Evolutionary conservation across 192 early-diverging fungal genomes (phyloP).

Genomic region (Podila epicladia): DNA sequence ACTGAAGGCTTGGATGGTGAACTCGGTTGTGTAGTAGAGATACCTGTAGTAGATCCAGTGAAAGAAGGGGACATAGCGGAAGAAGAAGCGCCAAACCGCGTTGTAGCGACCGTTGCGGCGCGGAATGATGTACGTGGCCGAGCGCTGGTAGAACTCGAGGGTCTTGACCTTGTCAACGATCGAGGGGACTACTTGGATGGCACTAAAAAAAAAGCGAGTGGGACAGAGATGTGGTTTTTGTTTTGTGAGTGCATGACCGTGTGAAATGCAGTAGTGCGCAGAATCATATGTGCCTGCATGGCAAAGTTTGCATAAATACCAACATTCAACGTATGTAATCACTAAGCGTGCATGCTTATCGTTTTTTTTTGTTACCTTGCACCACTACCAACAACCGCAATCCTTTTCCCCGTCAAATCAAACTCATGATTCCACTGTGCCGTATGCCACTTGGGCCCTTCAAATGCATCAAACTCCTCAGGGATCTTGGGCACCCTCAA

Average conservation of each 20-base stretch:
- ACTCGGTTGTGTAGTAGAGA: slow-evolving; percentile 33
- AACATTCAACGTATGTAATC: too few species aligned
- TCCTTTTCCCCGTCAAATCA: slow-evolving; percentile 55
- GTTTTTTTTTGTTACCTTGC: slow-evolving; percentile 45
- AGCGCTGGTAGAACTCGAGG: slow-evolving; percentile 60
- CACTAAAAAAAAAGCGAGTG: slow-evolving; percentile 23
- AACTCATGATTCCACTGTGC: slow-evolving; percentile 61
- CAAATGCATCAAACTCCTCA: slow-evolving; percentile 57
- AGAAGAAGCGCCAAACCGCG: slow-evolving; percentile 37
- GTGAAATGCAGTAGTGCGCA: too few species aligned
- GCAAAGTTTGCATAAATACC: too few species aligned
- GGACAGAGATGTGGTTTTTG: too few species aligned
- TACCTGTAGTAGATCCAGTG: slow-evolving; percentile 33
- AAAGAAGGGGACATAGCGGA: slow-evolving; percentile 55
- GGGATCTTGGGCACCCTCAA: slow-evolving; percentile 60
- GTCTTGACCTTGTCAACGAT: slow-evolving; percentile 53
- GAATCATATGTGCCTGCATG: too few species aligned
- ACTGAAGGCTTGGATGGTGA: slow-evolving; percentile 39
- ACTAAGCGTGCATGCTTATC: too few species aligned
- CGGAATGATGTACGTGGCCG: slow-evolving; percentile 55
- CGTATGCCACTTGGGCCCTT: slow-evolving; percentile 63
- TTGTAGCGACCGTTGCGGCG: slow-evolving; percentile 49
- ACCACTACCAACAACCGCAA: slow-evolving; percentile 61
- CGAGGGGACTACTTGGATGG: slow-evolving; percentile 60
- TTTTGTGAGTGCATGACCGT: too few species aligned